Base-by-base conservation (phyloP, 108 stramenopile species). In the Nannochloropsis gaditana region DNA sequence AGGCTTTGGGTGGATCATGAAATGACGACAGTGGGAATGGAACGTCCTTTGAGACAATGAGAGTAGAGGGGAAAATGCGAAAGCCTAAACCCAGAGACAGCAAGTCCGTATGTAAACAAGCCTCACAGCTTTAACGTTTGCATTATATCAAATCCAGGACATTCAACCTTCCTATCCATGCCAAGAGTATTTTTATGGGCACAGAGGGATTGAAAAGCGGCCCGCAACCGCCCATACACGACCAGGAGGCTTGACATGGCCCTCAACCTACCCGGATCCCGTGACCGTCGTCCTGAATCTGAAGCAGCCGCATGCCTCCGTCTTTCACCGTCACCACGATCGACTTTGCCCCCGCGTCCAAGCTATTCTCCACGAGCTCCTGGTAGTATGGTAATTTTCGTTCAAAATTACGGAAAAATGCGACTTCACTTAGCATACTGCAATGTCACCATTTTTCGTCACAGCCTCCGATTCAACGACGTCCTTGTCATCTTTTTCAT, bases 341-440 rank as follows among this genome's bases (percentile, higher is more conserved):
- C 11, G 45, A 82, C 42, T 86, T 83, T 5, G 92, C 86, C 9
- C 95, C 95, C 21, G 99, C 98, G 88, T 99, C 99, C 45, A 99
- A 89, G 45, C 91, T 92, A 91, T 99, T 99, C 90, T 99, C 99
- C 44, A 99, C 44, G 5, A 99, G 85, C 91, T 99, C 99, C 59
- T 73, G 59, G 15, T 15, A 31, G 31, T 31, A 31, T 31, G 31
- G 31, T 31, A 31, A 31, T 31, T 31, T 1, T 31, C 31, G 31
- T 31, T 31, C 31, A 31, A 31, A 31, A 31, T 1, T 31, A 31
- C 31, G 31, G 31, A 31, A 31, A 31, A 31, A 31, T 31, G 31
- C 31, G 31, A 31, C 31, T 31, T 31, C 1, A 31, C 31, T 31
- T 31, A 31, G 31, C 31, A 31, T 31, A 31, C 31, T 31, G 31